phyloP scores from a whole-genome alignment of 2,329 filamentous ascomycete genomes.

The Fusarium secorum region DNA sequence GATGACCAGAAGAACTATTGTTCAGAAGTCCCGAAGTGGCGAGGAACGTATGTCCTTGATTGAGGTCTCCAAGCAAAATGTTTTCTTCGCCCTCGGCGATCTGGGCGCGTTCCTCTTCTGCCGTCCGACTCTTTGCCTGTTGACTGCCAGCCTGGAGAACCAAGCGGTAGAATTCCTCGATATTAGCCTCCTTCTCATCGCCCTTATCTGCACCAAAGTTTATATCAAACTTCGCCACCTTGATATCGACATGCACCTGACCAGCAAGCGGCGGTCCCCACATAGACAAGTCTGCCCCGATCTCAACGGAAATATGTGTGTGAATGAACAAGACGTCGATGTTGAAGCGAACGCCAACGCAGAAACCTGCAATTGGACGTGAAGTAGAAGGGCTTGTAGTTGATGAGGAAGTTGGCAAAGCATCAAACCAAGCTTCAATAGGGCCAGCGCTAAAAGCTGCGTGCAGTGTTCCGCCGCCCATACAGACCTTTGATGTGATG shows the following conservation, averaged over 20 bases:
- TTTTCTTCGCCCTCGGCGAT: fast-evolving
- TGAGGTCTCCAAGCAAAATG: too few relatives aligned
- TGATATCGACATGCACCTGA: conserved; percentile 39
- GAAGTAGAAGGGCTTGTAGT: conserved; percentile 20
- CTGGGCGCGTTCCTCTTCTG: fast-evolving
- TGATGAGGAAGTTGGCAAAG: conserved; percentile 26
- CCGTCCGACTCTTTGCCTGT: fast-evolving
- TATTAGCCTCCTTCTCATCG: too few relatives aligned
- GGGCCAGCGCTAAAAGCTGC: not conserved
- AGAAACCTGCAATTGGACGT: conserved; percentile 30
- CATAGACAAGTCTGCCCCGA: conserved; percentile 16
- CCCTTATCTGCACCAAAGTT: conserved; percentile 9
- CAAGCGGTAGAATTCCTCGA: fast-evolving
- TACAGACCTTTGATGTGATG: conserved; percentile 48
- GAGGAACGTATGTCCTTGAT: not conserved
- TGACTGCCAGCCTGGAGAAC: not conserved
- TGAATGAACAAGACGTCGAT: conserved; percentile 27
- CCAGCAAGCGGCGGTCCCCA: conserved; percentile 25
- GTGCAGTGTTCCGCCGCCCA: conserved; percentile 45
- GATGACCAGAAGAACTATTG: not conserved
- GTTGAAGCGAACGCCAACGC: conserved; percentile 30
- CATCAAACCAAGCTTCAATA: not conserved
- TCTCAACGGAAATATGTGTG: conserved; percentile 23
- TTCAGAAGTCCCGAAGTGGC: not conserved
- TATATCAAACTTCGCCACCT: conserved; percentile 39